phyloP scores from a whole-genome alignment of 352 stramenopile species.

The Pythium apleroticum region DNA sequence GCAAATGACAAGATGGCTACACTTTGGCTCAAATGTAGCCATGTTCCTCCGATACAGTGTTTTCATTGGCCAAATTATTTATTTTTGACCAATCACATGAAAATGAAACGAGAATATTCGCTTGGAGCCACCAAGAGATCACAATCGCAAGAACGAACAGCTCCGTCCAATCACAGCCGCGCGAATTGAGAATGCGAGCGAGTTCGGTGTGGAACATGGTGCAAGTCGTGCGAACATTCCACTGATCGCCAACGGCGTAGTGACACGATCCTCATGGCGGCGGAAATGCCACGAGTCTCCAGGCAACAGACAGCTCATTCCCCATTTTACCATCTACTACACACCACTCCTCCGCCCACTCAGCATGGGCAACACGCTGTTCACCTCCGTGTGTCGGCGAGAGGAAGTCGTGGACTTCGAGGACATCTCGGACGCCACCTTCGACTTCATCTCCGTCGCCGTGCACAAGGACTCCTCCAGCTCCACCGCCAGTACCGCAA shows the following conservation, averaged over 20 bases:
- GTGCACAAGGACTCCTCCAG: conserved; percentile 21
- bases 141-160: background rate
- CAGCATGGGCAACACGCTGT: conserved; percentile 35
- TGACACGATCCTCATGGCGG: background rate
- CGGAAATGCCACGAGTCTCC: background rate
- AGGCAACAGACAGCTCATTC: conserved; percentile 21
- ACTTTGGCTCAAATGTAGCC: background rate
- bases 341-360: background rate
- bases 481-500: conserved; percentile 9
- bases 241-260: too few relatives aligned
- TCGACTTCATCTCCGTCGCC: conserved; percentile 38
- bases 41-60: background rate
- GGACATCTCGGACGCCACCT: conserved; percentile 36
- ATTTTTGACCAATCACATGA: background rate
- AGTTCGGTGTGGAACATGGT: background rate
- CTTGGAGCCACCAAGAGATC: background rate
- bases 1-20: too few relatives aligned
- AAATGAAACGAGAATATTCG: background rate
- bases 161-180: background rate
- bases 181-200: background rate
- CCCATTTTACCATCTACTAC: conserved; percentile 20
- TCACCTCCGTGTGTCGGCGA: conserved; percentile 29
- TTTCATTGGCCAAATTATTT: background rate
- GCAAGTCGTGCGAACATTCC: background rate
- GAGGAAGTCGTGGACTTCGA: conserved; percentile 33